phyloP scores from a whole-genome alignment of 192 early-diverging fungal species.

The Coemansia pectinata region DNA sequence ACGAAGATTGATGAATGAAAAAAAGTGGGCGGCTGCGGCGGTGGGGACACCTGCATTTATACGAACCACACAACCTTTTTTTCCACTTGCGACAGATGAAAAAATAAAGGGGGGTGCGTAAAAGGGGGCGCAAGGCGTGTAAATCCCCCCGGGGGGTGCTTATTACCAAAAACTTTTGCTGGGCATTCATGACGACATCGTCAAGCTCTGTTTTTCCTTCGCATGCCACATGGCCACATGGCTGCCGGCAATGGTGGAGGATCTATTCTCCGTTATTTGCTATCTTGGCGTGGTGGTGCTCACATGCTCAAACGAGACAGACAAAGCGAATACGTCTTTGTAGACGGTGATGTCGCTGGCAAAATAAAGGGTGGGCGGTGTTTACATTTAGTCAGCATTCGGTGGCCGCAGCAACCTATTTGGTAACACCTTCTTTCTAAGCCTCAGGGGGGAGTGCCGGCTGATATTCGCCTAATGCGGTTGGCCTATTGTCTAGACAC shows the following conservation, averaged over 20 bases:
- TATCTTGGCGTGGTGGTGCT: constrained; percentile 5
- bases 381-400: neutral
- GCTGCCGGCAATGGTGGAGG: neutral
- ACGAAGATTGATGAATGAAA: neutral
- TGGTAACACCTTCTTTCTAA: neutral
- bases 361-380: neutral
- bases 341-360: neutral
- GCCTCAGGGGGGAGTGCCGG: neutral
- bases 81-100: neutral
- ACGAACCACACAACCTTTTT: neutral
- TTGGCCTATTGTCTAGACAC: neutral
- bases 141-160: neutral
- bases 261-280: neutral
- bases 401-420: neutral
- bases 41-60: neutral
- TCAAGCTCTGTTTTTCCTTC: neutral
- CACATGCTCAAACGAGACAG: neutral
- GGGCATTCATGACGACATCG: neutral
- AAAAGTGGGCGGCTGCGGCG: neutral
- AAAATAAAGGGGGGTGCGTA: neutral
- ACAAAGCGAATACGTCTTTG: neutral
- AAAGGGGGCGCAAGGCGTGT: neutral
- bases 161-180: neutral
- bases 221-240: neutral
- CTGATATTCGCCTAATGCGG: neutral